Percentiles rank a stretch among this genome's conserved stretches.
These are phyloP conservation scores for Ceratocystis colombiana DNA, from an alignment of 2,329 filamentous ascomycete genomes.

Conservation along the genomic window DNA sequence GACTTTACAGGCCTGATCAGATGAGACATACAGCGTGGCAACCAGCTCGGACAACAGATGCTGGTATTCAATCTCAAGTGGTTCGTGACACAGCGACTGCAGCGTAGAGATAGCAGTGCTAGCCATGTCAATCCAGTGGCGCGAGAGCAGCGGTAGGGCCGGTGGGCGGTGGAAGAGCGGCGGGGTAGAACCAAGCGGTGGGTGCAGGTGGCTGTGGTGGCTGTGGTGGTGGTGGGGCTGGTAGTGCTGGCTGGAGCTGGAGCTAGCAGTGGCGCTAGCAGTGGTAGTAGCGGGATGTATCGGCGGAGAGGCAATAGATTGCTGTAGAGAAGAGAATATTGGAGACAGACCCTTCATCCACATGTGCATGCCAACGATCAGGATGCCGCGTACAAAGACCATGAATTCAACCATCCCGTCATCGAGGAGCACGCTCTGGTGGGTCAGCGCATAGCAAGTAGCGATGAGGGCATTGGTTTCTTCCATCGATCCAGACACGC, in stretches of 20 bases:
- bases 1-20: slow-evolving; percentile 39
- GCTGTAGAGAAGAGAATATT: slow-evolving; percentile 34
- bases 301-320: background rate
- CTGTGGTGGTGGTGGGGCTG: slow-evolving; percentile 1
- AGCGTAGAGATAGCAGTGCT: slow-evolving; percentile 37
- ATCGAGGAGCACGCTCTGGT: slow-evolving; percentile 48
- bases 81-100: slow-evolving; percentile 36
- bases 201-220: background rate
- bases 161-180: background rate
- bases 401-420: slow-evolving; percentile 52
- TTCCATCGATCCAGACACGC: slow-evolving; percentile 37
- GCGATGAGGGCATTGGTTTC: slow-evolving; percentile 51
- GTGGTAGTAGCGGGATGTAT: background rate
- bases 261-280: background rate
- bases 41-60: slow-evolving; percentile 39
- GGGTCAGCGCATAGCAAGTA: slow-evolving; percentile 49
- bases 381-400: slow-evolving; percentile 49
- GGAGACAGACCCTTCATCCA: slow-evolving; percentile 40
- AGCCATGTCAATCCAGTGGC: slow-evolving; percentile 40
- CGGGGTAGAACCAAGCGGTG: background rate
- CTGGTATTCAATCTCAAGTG: slow-evolving; percentile 40
- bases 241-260: slow-evolving; percentile 2
- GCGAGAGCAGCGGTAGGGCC: slow-evolving; percentile 37
- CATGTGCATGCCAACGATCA: slow-evolving; percentile 47
- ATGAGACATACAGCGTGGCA: slow-evolving; percentile 43